Base-by-base conservation (phyloP, 192 early-diverging fungal species). In the Coemansia sp. region DNA sequence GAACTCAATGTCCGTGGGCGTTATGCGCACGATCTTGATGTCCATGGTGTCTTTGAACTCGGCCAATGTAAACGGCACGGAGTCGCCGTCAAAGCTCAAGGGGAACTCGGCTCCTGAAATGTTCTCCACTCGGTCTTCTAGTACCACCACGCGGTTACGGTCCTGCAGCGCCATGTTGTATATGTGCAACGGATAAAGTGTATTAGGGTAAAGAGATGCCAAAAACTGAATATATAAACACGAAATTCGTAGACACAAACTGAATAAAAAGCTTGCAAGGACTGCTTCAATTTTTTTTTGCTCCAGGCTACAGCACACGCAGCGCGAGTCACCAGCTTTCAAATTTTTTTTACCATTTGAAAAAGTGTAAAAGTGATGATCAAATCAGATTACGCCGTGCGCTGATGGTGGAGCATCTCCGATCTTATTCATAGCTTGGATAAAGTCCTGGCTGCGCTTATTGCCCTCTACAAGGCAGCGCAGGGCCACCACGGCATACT, bases 1-100 rank as follows among this genome's bases (percentile, higher is more conserved):
- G 81, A 98, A 97, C 80, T 98, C 95, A 69, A 97, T 92, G 45
- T 89, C 86, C 34, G 69, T 79, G 9, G 62, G 51, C 40, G 76
- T 70, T 11, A 79, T 25, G 17, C 57, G 59, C 15, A 71, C 24
- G 43, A 79, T 73, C 45, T 62, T 67, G 40, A 79, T 64, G 37
- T 79, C 70, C 46, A 79, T 57, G 19, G 65, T n/a, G 30, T 79
- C 40, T 40, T 61, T 67, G 42, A 71, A 72, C 21, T 46, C 18
- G 22, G 52, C 66, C 41, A 79, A 44, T 34, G 67, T 63, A 25
- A 65, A 66, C 22, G 66, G 56, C 8, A 62, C 19, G 18, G 65
- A 53, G 45, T 67, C 21, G 6, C 40, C 49, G 43, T 59, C 62
- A 45, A 78, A 67, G 61, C 62, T 62, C 68, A 71, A 19, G 6